Percentiles rank a stretch among this genome's conserved stretches.
phyloP scores from a whole-genome alignment of 202 grass and related monocot species.

The Dendrocalamus latiflorus region DNA sequence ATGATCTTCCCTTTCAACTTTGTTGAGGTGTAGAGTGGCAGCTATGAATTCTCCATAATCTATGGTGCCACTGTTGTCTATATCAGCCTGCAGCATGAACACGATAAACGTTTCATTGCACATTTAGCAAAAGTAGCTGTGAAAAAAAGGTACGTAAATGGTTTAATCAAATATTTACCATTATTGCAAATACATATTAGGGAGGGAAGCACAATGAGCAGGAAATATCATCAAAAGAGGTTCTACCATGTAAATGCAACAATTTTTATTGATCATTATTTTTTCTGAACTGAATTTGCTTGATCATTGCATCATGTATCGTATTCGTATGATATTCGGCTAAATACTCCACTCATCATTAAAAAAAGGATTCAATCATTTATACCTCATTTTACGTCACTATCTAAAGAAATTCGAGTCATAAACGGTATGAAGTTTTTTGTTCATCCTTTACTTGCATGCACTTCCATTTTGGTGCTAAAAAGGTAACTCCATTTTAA shows the following conservation, averaged over 20 bases:
- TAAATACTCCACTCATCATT: background rate
- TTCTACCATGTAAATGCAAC: background rate
- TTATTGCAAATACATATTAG: background rate
- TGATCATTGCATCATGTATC: background rate
- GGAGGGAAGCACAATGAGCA: background rate
- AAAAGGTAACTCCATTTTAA: background rate
- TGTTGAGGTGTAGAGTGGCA: slow-evolving; percentile 78
- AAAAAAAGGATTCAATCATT: background rate
- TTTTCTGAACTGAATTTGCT: background rate
- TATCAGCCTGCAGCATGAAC: slow-evolving; percentile 45
- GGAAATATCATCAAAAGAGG: background rate
- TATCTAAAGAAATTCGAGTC: background rate
- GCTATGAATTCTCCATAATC: no score
- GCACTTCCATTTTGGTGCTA: background rate
- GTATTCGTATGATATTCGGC: background rate
- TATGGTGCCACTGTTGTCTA: slow-evolving; percentile 79
- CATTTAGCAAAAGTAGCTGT: background rate
- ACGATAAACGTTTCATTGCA: background rate
- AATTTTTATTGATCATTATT: background rate
- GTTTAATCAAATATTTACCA: background rate
- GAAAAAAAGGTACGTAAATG: background rate
- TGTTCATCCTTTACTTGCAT: background rate
- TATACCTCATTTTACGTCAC: background rate
- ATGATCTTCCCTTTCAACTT: slow-evolving; percentile 67
- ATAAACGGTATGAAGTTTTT: background rate